phyloP scores from a whole-genome alignment of 148 eudicot genomes.

The Gaultheria prostrata region DNA sequence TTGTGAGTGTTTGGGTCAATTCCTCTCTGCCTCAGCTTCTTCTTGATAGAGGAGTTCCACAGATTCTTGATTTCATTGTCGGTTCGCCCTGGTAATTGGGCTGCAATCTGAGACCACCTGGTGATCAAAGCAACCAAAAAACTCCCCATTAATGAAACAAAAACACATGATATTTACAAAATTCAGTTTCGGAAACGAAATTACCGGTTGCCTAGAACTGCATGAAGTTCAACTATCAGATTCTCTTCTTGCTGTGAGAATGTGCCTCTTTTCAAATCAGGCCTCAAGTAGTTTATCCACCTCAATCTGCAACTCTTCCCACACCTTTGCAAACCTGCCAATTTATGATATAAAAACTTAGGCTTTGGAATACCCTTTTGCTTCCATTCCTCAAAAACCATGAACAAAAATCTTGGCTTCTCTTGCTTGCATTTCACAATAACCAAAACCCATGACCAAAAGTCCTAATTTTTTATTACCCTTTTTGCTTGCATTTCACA shows the following conservation, averaged over 20 bases:
- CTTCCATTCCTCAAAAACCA: conserved; percentile 7
- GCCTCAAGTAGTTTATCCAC: conserved; percentile 80
- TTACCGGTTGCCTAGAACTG: conserved; percentile 69
- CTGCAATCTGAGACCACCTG: conserved; percentile 98
- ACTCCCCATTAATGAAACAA: neutral
- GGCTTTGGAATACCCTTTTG: neutral
- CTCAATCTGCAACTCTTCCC: conserved; percentile 94
- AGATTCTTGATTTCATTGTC: conserved; percentile 90
- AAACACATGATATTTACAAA: neutral
- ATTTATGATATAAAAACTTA: neutral
- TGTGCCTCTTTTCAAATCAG: conserved; percentile 76
- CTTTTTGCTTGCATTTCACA: conserved; percentile 17
- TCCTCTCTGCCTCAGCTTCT: conserved; percentile 82
- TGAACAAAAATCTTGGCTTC: neutral
- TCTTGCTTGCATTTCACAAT: neutral
- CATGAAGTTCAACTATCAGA: conserved; percentile 68
- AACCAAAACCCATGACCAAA: neutral
- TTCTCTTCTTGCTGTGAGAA: conserved; percentile 68
- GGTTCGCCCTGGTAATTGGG: conserved; percentile 85
- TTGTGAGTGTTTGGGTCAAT: conserved; percentile 91
- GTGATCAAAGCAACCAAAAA: neutral
- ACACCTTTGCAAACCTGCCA: conserved; percentile 83
- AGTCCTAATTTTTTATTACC: neutral
- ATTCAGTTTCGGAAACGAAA: neutral
- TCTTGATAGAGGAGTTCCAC: conserved; percentile 91